A percentile compares a stretch with the other conserved stretches of the same genome.
Conservation (phyloP, 1,284 basidiomycete genomes). For the Pyrrhoderma noxium region DNA sequence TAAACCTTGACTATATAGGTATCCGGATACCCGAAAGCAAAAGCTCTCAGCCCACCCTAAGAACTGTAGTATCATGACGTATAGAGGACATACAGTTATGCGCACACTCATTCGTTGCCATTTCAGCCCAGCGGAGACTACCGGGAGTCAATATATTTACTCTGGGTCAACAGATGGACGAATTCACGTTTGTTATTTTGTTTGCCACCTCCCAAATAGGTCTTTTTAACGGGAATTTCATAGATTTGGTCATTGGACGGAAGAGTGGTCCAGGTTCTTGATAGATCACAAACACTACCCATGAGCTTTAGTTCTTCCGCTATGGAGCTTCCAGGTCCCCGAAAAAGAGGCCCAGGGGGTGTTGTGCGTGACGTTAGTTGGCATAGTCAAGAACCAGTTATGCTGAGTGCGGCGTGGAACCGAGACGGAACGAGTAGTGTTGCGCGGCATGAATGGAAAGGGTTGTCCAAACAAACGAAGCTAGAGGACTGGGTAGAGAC, state of each 20-base stretch:
- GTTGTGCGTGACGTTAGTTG: conserved; percentile 91
- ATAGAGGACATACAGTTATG: conserved; percentile 87
- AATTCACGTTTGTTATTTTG: conserved; percentile 58
- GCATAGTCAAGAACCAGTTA: conserved; percentile 76
- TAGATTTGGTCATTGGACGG: conserved; percentile 97
- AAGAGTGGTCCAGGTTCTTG: conserved; percentile 72
- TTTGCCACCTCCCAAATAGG: not conserved
- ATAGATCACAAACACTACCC: conserved; percentile 71
- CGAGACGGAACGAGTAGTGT: conserved; percentile 59
- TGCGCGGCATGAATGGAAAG: conserved; percentile 93
- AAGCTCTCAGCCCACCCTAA: conserved; percentile 60
- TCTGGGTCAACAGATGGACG: conserved; percentile 82
- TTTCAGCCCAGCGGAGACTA: conserved; percentile 89
- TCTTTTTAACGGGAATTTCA: conserved; percentile 2
- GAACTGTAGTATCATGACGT: conserved; percentile 95
- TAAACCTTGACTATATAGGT: conserved; percentile 33
- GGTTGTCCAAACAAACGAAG: conserved; percentile 61
- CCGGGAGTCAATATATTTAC: conserved; percentile 90
- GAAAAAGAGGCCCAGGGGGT: conserved; percentile 26
- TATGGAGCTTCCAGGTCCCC: conserved; percentile 30
- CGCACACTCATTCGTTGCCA: conserved; percentile 93
- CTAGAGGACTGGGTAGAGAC: conserved; percentile 76
- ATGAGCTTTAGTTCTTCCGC: conserved; percentile 57
- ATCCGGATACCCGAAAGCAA: conserved; percentile 61
- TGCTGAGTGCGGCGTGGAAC: conserved; percentile 89